Base-by-base conservation (phyloP, 2,329 filamentous ascomycete genomes). In the Aureobasidium sp. region DNA sequence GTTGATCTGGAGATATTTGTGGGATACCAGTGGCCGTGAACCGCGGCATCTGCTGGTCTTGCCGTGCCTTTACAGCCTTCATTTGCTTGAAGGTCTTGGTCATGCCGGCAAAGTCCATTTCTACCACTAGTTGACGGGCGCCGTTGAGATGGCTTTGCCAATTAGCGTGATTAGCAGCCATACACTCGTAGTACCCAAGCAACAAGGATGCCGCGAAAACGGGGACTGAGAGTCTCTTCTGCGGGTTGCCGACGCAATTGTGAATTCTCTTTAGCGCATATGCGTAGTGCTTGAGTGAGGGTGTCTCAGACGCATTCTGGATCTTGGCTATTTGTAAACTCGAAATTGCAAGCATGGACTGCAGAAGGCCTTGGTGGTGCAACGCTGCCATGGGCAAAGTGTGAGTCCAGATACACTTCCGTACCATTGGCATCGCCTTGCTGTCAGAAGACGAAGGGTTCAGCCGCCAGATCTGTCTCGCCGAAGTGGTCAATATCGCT, bases 81-180 rank as follows among this genome's bases (percentile, higher is more conserved):
- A 88, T 77, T 0, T 82, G 80, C 64, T 92, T 82, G 63, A 91
- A 86, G 61, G 86, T 82, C 62, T 83, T 84, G 0, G 89, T 90
- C 78, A 92, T 87, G 1, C 84, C 81, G 11, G 82, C 81, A 64
- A 91, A 89, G 55, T 94, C 88, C 45, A 95, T 88, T 71, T 97
- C 92, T 58, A 84, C 83, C 29, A 97, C 81, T 34, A 97, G 81
- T 65, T 92, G 88, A 44, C 88, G 86, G 11, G 91, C 90, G 14
- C 94, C 94, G 52, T 90, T 85, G 41, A 97, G 79, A 75, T 97
- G 94, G 65, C 89, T 93, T 70, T 90, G 94, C 94, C 94, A 99
- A 73, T 96, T 96, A 61, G 88, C 86, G 69, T 97, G 93, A 67
- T 99, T 93, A 25, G 91, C 93, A 39, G 88, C 89, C 87, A 93